Conservation (phyloP, 768 basidiomycete genomes). For the Podaxis sp. region DNA sequence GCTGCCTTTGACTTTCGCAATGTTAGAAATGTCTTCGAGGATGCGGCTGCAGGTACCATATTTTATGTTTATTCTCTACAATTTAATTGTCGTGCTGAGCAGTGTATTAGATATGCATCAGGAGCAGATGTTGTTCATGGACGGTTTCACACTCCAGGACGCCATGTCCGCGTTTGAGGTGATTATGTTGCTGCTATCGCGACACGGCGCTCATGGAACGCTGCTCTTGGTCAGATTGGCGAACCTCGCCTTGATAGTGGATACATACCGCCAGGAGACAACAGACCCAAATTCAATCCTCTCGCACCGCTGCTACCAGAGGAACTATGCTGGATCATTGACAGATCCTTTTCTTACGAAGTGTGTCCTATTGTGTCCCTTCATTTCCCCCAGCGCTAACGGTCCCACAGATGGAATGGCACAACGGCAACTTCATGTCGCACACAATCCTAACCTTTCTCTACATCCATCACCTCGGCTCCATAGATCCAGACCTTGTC, state of each 20-base stretch:
- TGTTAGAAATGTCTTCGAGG: conserved; percentile 56
- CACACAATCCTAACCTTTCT: conserved; percentile 83
- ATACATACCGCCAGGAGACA: conserved; percentile 44
- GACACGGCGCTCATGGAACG: neutral
- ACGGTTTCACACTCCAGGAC: conserved; percentile 75
- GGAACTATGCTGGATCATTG: conserved; percentile 88
- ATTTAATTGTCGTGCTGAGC: conserved; percentile 12
- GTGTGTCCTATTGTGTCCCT: conserved; percentile 37
- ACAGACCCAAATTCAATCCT: conserved; percentile 59
- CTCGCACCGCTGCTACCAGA: conserved; percentile 63
- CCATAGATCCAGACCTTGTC: conserved; percentile 58
- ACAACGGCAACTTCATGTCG: conserved; percentile 78
- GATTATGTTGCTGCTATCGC: conserved; percentile 3
- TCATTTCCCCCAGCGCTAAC: conserved; percentile 14
- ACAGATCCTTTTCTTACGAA: conserved; percentile 76
- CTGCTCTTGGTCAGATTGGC: conserved; percentile 61
- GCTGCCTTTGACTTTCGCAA: conserved; percentile 58
- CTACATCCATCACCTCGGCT: conserved; percentile 64
- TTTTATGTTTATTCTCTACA: conserved; percentile 13
- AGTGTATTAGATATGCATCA: conserved; percentile 53
- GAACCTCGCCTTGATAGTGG: conserved; percentile 91
- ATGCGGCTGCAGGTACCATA: conserved; percentile 60
- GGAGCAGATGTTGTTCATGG: conserved; percentile 63
- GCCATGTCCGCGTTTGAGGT: conserved; percentile 96
- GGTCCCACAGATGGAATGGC: conserved; percentile 77